Conservation (phyloP, 2,329 filamentous ascomycete genomes). For the Trichoderma hamatum region DNA sequence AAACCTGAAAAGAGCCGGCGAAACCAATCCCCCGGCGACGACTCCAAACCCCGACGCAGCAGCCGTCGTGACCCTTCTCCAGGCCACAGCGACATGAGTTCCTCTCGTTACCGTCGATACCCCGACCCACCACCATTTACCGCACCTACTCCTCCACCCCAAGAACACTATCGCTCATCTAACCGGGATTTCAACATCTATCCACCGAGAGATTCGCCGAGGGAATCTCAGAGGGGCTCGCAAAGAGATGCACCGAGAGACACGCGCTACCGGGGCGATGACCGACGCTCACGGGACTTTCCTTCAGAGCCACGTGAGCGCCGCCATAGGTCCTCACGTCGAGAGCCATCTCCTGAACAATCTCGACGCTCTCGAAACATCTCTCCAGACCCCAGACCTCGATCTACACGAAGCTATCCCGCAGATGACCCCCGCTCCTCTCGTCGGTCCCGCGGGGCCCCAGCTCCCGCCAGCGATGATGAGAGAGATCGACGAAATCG, state of each 20-base stretch:
- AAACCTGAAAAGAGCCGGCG: slow-evolving; percentile 11
- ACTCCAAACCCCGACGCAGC: slow-evolving; percentile 14
- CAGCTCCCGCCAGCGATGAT: background rate
- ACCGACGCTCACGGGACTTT: slow-evolving; percentile 14
- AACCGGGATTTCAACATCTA: slow-evolving; percentile 2
- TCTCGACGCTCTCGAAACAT: slow-evolving; percentile 11
- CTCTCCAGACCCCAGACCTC: slow-evolving; percentile 12
- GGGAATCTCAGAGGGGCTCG: background rate
- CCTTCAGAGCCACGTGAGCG: slow-evolving; percentile 21
- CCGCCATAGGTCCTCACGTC: slow-evolving; percentile 20
- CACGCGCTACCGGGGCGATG: slow-evolving; percentile 7
- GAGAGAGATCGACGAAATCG: slow-evolving; percentile 4
- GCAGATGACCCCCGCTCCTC: slow-evolving; percentile 10
- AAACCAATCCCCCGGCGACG: slow-evolving; percentile 7
- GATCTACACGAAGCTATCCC: slow-evolving; percentile 12
- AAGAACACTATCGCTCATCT: background rate
- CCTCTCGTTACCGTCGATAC: background rate
- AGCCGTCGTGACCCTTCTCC: slow-evolving; percentile 22
- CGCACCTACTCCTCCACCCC: slow-evolving; percentile 18
- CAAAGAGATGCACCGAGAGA: background rate
- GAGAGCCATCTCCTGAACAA: slow-evolving; percentile 18
- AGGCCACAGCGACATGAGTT: background rate
- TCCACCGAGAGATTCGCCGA: background rate
- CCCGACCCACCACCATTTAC: slow-evolving; percentile 10
- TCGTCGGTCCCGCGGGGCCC: slow-evolving; percentile 23